Conservation (phyloP, 2,329 filamentous ascomycete genomes). For the Teratosphaeriaceae sp. region DNA sequence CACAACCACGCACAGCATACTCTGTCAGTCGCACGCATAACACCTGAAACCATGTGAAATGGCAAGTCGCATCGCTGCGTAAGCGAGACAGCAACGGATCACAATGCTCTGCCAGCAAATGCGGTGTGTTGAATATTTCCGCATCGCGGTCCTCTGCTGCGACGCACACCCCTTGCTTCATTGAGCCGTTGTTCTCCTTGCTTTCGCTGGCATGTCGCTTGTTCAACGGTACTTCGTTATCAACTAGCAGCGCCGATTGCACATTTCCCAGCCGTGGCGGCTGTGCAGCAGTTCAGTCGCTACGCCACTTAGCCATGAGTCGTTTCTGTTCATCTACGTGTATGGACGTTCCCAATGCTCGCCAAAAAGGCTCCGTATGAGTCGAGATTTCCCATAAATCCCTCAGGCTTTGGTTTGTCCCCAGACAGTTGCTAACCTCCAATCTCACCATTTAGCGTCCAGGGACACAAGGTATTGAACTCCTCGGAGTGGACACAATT, state of each 20-base stretch:
- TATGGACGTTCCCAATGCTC: conserved; percentile 3
- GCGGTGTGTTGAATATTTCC: too few species aligned
- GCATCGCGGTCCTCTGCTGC: too few species aligned
- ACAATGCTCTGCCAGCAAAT: too few species aligned
- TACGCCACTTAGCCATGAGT: conserved; percentile 3
- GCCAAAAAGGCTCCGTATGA: conserved; percentile 1
- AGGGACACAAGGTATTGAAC: conserved; percentile 4
- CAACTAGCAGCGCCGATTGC: conserved; percentile 4
- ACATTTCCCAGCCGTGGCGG: background rate
- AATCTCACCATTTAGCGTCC: conserved; percentile 1
- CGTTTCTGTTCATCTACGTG: conserved; percentile 4
- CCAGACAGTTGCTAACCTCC: conserved; percentile 2
- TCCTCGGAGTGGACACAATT: conserved; percentile 1
- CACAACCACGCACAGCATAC: too few species aligned
- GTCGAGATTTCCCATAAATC: conserved; percentile 1
- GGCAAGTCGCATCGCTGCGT: too few species aligned
- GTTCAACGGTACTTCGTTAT: conserved; percentile 2
- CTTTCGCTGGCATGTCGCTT: conserved; percentile 1
- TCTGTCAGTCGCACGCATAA: too few species aligned
- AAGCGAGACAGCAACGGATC: too few species aligned
- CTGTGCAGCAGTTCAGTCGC: conserved; percentile 3
- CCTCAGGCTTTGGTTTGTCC: conserved; percentile 3
- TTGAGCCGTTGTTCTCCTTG: background rate
- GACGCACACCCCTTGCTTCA: too few species aligned
- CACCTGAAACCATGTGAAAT: too few species aligned